Evolutionary conservation across 2,329 filamentous ascomycete genomes (phyloP).

Genomic region (Aspergillus cejpii): DNA sequence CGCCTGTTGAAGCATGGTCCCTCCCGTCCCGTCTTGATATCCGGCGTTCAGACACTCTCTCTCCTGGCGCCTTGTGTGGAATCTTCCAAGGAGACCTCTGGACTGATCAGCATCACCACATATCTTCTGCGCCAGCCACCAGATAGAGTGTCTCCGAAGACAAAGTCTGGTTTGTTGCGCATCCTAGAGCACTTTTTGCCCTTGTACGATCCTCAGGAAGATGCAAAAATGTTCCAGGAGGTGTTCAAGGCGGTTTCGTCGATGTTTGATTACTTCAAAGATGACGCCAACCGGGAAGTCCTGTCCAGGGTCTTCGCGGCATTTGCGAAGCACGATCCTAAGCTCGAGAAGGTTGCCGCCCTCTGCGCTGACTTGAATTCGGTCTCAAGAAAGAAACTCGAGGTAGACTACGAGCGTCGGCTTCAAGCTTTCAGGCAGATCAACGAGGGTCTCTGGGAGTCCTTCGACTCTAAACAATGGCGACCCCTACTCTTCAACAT

Average conservation of each 20-base stretch:
- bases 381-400: slow-evolving; percentile 62
- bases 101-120: slow-evolving; percentile 70
- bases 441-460: slow-evolving; percentile 53
- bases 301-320: slow-evolving; percentile 66
- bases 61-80: slow-evolving; percentile 64
- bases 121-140: slow-evolving; percentile 81
- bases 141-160: slow-evolving; percentile 70
- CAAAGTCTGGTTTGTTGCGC: slow-evolving; percentile 71
- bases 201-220: slow-evolving; percentile 52
- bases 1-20: slow-evolving; percentile 51
- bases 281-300: slow-evolving; percentile 66
- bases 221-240: slow-evolving; percentile 53
- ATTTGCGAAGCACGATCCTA: slow-evolving; percentile 59
- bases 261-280: slow-evolving; percentile 85
- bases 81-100: slow-evolving; percentile 57
- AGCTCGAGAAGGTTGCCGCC: slow-evolving; percentile 56
- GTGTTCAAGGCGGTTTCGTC: slow-evolving; percentile 70
- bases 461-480: slow-evolving; percentile 70
- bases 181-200: slow-evolving; percentile 77
- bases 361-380: slow-evolving; percentile 78
- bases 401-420: slow-evolving; percentile 80
- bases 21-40: slow-evolving; percentile 68
- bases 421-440: slow-evolving; percentile 69
- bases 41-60: slow-evolving; percentile 73
- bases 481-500: slow-evolving; percentile 81